Percentiles rank a stretch among this genome's conserved stretches.
These are phyloP conservation scores for Mycena vitilis DNA, from an alignment of 768 basidiomycete species.

Conservation along the genomic window DNA sequence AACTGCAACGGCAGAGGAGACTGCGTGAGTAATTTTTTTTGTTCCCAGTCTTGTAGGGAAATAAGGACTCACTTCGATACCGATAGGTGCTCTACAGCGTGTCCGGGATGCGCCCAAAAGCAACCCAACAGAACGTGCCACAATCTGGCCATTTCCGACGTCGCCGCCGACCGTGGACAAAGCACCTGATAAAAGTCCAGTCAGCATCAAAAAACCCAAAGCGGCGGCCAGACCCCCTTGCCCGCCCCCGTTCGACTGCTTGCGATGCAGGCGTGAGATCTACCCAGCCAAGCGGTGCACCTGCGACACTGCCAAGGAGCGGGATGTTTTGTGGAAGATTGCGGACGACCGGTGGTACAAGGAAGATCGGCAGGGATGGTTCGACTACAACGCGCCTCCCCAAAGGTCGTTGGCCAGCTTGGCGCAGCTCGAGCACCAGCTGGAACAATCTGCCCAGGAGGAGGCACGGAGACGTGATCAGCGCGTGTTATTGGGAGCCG, in stretches of 20 bases:
- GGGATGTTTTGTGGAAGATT: neutral
- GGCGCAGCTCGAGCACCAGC: too few relatives aligned
- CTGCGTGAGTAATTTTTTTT: neutral
- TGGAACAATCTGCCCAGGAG: neutral
- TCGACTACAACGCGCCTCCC: slow-evolving; percentile 1
- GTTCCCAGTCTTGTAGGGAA: neutral
- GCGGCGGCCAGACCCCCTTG: neutral
- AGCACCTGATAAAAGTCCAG: neutral
- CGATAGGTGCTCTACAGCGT: too few relatives aligned
- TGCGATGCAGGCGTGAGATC: neutral
- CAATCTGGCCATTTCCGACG: neutral
- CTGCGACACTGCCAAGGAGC: neutral
- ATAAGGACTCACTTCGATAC: too few relatives aligned
- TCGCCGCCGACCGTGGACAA: neutral
- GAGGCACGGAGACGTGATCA: neutral
- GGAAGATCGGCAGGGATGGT: neutral
- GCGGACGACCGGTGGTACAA: neutral
- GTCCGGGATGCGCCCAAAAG: too few relatives aligned
- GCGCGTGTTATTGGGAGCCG: neutral
- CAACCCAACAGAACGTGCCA: too few relatives aligned
- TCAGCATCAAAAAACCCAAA: too few relatives aligned
- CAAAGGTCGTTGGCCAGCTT: too few relatives aligned
- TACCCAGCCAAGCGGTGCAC: neutral
- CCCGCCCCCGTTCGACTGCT: neutral
- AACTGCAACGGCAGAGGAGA: neutral